phyloP scores from a whole-genome alignment of 2,329 filamentous ascomycete species.

The Diaporthe batatas region DNA sequence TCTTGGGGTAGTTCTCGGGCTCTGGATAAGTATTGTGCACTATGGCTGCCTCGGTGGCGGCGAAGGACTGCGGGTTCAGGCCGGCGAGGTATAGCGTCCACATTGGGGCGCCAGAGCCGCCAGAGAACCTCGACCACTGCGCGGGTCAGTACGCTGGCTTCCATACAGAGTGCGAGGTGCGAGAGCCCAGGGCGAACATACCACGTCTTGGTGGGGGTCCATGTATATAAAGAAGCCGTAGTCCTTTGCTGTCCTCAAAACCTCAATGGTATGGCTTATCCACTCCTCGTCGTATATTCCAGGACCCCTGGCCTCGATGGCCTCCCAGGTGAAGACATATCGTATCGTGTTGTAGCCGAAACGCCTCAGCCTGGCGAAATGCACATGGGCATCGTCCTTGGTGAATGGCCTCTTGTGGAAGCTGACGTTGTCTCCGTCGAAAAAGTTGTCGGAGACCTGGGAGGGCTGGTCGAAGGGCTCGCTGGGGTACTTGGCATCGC shows the following conservation, averaged over 20 bases:
- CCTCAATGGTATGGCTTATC: conserved; percentile 89
- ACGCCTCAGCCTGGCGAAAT: conserved; percentile 87
- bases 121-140: conserved; percentile 93
- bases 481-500: conserved; percentile 90
- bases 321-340: conserved; percentile 99
- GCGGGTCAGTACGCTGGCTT: conserved; percentile 18
- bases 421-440: conserved; percentile 90
- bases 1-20: conserved; percentile 90
- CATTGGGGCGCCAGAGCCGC: conserved; percentile 94
- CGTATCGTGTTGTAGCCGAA: conserved; percentile 97
- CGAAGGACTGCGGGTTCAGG: conserved; percentile 87
- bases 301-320: conserved; percentile 93
- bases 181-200: conserved; percentile 59
- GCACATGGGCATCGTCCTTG: conserved; percentile 83
- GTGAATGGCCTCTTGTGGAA: conserved; percentile 90
- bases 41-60: conserved; percentile 88
- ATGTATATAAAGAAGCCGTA: conserved; percentile 98
- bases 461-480: conserved; percentile 81
- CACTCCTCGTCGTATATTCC: conserved; percentile 94
- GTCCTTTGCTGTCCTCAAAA: conserved; percentile 84
- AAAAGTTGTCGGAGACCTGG: conserved; percentile 83
- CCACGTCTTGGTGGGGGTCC: conserved; percentile 98
- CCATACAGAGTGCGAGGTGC: conserved; percentile 42
- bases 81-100: conserved; percentile 98
- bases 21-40: conserved; percentile 95